Percentiles rank a stretch among this genome's conserved stretches.
Conservation (phyloP, 78 protist genomes). For the Ministeria vibrans region DNA sequence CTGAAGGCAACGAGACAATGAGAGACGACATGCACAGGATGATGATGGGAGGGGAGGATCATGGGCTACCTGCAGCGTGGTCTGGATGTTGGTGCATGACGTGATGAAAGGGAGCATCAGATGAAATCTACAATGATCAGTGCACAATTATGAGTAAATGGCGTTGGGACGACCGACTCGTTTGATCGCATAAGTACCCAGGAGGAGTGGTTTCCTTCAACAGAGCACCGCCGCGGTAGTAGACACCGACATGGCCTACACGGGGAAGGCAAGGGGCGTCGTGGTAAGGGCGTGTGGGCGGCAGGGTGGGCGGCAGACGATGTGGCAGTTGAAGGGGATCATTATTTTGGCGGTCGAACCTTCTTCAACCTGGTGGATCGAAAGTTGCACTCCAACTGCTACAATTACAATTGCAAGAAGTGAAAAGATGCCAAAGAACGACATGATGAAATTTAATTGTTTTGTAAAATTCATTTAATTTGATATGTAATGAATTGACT, state of each 20-base stretch:
- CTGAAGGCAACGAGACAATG: conserved; percentile 5
- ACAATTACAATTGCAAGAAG: not conserved
- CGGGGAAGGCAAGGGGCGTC: not conserved
- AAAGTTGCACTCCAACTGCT: not conserved
- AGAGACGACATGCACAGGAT: not conserved
- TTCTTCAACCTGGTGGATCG: not conserved
- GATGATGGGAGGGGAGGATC: not conserved
- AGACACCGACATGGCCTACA: conserved; percentile 34
- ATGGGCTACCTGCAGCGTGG: not conserved
- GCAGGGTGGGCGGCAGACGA: not conserved
- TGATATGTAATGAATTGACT: no score
- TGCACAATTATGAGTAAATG: not conserved
- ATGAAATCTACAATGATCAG: not conserved
- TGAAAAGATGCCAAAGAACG: not conserved
- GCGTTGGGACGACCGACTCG: no score
- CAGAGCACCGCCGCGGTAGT: conserved; percentile 18
- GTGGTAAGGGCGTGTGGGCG: not conserved
- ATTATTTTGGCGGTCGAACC: not conserved
- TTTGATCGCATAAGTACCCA: no score
- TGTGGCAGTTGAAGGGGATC: not conserved
- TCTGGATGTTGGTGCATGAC: not conserved
- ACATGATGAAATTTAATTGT: not conserved
- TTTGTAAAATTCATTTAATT: no score
- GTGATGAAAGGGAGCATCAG: conserved; percentile 5
- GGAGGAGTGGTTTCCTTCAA: not conserved